Evolutionary conservation across 768 basidiomycete genomes (phyloP).

Genomic region (Mycena maculata): DNA sequence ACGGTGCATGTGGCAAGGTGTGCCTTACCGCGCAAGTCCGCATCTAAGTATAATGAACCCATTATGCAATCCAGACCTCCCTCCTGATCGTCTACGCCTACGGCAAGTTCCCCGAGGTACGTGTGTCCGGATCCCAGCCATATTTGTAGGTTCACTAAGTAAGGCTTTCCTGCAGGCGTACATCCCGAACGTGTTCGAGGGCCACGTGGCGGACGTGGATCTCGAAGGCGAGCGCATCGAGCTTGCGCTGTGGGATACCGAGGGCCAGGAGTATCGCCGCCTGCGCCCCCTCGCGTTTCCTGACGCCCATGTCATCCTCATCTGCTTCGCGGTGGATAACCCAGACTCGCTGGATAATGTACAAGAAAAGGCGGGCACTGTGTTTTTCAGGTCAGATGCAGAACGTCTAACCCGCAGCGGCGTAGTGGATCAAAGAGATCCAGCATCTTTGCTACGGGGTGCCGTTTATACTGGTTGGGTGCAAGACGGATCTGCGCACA

Average conservation of each 20-base stretch:
- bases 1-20: slow-evolving; percentile 97
- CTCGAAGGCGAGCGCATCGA: slow-evolving; percentile 98
- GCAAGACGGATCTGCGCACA: slow-evolving; percentile 97
- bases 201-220: slow-evolving; percentile 82
- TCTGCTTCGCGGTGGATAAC: slow-evolving; percentile 98
- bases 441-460: slow-evolving; percentile 92
- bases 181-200: slow-evolving; percentile 23
- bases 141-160: not conserved
- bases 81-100: slow-evolving; percentile 95
- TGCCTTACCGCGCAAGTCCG: not conserved
- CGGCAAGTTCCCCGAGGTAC: slow-evolving; percentile 94
- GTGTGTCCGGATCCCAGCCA: slow-evolving; percentile 33
- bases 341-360: slow-evolving; percentile 99
- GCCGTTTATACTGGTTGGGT: slow-evolving; percentile 96
- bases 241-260: slow-evolving; percentile 99
- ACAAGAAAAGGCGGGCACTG: slow-evolving; percentile 86
- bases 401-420: too few species aligned
- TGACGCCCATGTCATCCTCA: slow-evolving; percentile 98
- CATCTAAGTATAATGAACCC: slow-evolving; percentile 14
- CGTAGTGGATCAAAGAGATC: slow-evolving; percentile 97
- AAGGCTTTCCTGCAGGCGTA: slow-evolving; percentile 76
- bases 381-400: not conserved
- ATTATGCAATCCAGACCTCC: slow-evolving; percentile 76
- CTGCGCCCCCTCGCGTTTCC: slow-evolving; percentile 97
- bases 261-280: slow-evolving; percentile 98